Conservation (phyloP, 192 early-diverging fungal genomes). For the Cetraspora pellucida region DNA sequence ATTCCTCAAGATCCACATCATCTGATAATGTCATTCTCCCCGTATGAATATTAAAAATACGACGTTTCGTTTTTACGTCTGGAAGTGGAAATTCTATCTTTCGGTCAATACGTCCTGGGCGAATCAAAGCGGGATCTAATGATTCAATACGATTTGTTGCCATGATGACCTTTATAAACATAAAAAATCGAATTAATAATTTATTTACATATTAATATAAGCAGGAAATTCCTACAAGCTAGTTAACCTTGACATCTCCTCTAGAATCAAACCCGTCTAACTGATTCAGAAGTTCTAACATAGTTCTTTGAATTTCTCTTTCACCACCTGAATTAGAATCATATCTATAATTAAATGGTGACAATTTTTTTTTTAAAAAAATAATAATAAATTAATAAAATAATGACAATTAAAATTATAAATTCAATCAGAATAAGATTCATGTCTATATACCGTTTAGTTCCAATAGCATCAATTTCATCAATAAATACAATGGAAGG, state of each 20-base stretch:
- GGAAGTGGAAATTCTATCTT: slow-evolving; percentile 99
- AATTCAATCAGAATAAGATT: background rate
- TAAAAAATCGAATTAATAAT: background rate
- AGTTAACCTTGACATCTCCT: slow-evolving; percentile 85
- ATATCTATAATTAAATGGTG: slow-evolving; percentile 57
- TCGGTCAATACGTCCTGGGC: slow-evolving; percentile 96
- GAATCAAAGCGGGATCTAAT: slow-evolving; percentile 95
- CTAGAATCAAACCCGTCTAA: slow-evolving; percentile 96
- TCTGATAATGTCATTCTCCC: slow-evolving; percentile 91
- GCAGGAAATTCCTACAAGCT: background rate
- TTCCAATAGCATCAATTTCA: slow-evolving; percentile 98
- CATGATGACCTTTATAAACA: slow-evolving; percentile 82
- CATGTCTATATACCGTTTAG: slow-evolving; percentile 71
- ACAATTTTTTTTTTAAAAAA: slow-evolving; percentile 21
- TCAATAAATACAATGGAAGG: slow-evolving; percentile 99
- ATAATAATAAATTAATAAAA: background rate
- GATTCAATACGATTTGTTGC: slow-evolving; percentile 97
- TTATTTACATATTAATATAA: background rate
- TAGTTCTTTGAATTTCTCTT: slow-evolving; percentile 95
- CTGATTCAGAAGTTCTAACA: slow-evolving; percentile 97
- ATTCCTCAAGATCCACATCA: slow-evolving; percentile 98
- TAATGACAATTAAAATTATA: background rate
- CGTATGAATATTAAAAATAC: slow-evolving; percentile 96
- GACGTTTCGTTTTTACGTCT: slow-evolving; percentile 95
- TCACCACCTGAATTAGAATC: slow-evolving; percentile 95